A percentile compares a stretch with the other conserved stretches of the same genome.
Evolutionary conservation across 495 filamentous ascomycete species (phyloP).

Genomic region (Aspergillus egyptiacus): DNA sequence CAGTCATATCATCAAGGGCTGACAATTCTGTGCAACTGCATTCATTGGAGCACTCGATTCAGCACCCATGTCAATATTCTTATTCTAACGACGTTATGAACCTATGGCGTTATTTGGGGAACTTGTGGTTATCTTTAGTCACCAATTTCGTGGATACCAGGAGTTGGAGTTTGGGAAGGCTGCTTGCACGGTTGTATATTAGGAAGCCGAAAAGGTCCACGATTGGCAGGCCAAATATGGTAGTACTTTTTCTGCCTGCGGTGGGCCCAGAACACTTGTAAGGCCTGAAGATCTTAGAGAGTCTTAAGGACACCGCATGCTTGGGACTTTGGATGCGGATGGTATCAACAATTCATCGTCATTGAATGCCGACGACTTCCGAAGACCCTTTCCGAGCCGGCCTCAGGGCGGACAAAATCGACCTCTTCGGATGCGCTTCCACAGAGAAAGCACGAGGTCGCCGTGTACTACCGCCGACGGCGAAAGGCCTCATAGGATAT

Average conservation of each 20-base stretch:
- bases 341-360: no score
- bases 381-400: neutral
- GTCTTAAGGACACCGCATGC: no score
- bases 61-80: neutral
- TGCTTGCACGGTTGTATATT: neutral
- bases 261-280: no score
- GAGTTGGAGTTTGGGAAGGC: neutral
- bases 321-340: no score
- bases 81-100: neutral
- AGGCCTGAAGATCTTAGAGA: no score
- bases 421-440: neutral
- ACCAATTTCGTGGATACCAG: neutral
- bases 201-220: no score
- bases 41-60: neutral
- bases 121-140: neutral
- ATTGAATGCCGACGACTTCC: neutral
- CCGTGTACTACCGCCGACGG: no score
- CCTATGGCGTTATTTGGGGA: neutral
- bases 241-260: no score
- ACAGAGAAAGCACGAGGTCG: no score
- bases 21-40: conserved; percentile 2
- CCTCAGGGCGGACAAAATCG: neutral
- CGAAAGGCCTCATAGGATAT: no score
- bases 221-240: no score
- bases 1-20: conserved; percentile 62